phyloP scores from a whole-genome alignment of 345 rosid species.

The Gossypium arboreum region DNA sequence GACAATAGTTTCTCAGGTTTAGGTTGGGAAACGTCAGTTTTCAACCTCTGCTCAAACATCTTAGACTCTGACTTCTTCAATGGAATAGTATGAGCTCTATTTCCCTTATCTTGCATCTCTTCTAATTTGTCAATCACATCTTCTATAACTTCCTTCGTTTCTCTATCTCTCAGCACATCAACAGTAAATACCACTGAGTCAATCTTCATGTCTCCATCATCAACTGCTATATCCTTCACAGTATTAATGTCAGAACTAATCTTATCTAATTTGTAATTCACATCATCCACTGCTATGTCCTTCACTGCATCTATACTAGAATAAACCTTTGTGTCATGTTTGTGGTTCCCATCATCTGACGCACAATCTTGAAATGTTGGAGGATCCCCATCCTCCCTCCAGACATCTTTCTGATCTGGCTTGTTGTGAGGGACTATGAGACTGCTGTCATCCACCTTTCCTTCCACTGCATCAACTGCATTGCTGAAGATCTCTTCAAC shows the following conservation, averaged over 20 bases:
- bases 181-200: constrained; percentile 26
- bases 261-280: constrained; percentile 57
- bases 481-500: constrained; percentile 94
- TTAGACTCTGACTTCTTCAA: constrained; percentile 40
- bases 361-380: constrained; percentile 73
- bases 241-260: constrained; percentile 44
- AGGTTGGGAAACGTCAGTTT: constrained; percentile 33
- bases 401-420: constrained; percentile 48
- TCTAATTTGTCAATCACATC: constrained; percentile 32
- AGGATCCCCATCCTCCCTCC: constrained; percentile 67
- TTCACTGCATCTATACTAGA: constrained; percentile 58
- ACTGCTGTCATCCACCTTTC: constrained; percentile 41
- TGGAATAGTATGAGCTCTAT: constrained; percentile 28
- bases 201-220: constrained; percentile 54
- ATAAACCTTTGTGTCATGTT: constrained; percentile 43
- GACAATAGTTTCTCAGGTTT: constrained; percentile 52
- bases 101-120: constrained; percentile 42
- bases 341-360: constrained; percentile 59
- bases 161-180: constrained; percentile 34
- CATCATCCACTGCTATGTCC: constrained; percentile 94
- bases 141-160: constrained; percentile 36
- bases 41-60: constrained; percentile 27
- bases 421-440: constrained; percentile 29
- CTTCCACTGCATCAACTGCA: constrained; percentile 59
- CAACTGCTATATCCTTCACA: constrained; percentile 85